phyloP scores from a whole-genome alignment of 2,329 filamentous ascomycete species.

The Fusarium neocosmosporiellum region DNA sequence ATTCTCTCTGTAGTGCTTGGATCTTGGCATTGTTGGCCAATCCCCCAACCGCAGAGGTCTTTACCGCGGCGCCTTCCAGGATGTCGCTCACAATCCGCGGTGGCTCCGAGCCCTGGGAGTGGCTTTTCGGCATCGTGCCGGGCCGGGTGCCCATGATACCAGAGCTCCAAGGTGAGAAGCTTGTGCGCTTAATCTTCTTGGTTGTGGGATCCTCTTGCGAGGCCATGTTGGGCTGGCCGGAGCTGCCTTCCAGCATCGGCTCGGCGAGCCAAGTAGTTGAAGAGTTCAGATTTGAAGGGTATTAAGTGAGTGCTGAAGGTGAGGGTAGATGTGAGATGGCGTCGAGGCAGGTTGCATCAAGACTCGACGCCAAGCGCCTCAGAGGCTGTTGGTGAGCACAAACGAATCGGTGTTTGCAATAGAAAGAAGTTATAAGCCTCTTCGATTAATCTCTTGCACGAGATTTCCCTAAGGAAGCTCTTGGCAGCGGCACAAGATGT shows the following conservation, averaged over 20 bases:
- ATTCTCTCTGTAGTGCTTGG: conserved; percentile 44
- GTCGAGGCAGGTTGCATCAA: not conserved
- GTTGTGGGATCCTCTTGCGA: conserved; percentile 8
- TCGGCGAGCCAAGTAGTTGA: not conserved
- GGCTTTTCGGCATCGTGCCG: not conserved
- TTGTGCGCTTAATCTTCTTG: conserved; percentile 28
- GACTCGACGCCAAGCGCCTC: not conserved
- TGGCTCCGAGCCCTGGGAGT: conserved; percentile 14
- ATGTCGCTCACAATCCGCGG: conserved; percentile 42
- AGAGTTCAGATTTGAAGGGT: not conserved
- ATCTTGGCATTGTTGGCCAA: conserved; percentile 40
- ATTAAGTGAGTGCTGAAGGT: not conserved
- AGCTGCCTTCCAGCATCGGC: conserved; percentile 11
- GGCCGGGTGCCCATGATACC: conserved; percentile 16
- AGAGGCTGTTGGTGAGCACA: not conserved
- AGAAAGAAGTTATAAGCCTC: not conserved
- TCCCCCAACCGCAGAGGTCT: conserved; percentile 1
- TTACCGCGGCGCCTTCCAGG: not conserved
- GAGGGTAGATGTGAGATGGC: not conserved
- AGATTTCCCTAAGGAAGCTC: not conserved
- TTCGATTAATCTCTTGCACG: not conserved
- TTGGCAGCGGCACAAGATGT: not conserved
- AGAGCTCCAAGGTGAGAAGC: conserved; percentile 31
- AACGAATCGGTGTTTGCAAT: too few relatives aligned
- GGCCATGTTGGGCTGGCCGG: conserved; percentile 3